phyloP scores from a whole-genome alignment of 495 filamentous ascomycete species.

The Penicillium tannophilum region DNA sequence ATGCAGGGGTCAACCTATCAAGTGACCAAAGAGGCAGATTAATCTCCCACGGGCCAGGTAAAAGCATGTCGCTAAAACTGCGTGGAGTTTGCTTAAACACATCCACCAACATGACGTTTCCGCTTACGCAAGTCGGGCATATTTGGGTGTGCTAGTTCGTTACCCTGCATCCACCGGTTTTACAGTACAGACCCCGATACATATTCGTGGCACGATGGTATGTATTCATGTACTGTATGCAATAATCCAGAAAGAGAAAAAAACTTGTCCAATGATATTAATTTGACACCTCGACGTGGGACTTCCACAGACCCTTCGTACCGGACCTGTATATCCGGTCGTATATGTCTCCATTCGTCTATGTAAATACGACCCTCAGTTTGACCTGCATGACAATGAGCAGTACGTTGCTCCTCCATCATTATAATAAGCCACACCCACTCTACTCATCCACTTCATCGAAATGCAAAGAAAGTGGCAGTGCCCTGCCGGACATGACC shows the following conservation, averaged over 20 bases:
- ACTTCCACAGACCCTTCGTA: no score
- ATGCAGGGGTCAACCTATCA: conserved; percentile 29
- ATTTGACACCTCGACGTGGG: no score
- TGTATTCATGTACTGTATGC: background rate
- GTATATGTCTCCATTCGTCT: no score
- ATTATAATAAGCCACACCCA: no score
- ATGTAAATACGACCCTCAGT: no score
- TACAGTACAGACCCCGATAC: background rate
- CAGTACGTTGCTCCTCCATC: no score
- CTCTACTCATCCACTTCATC: no score
- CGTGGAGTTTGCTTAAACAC: conserved; percentile 7
- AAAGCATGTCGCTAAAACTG: background rate
- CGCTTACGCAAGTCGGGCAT: conserved; percentile 26
- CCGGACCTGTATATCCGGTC: no score
- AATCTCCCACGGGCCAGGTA: background rate
- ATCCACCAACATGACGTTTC: conserved; percentile 25
- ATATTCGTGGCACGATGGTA: background rate
- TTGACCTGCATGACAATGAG: no score
- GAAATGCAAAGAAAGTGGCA: no score
- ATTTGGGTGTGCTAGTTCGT: background rate
- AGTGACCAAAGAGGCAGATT: background rate
- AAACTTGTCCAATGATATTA: background rate
- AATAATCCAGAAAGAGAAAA: background rate
- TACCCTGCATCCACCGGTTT: conserved; percentile 1
- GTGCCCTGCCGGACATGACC: no score